phyloP scores from a whole-genome alignment of 2,329 filamentous ascomycete genomes.

The Aspergillus neotritici region DNA sequence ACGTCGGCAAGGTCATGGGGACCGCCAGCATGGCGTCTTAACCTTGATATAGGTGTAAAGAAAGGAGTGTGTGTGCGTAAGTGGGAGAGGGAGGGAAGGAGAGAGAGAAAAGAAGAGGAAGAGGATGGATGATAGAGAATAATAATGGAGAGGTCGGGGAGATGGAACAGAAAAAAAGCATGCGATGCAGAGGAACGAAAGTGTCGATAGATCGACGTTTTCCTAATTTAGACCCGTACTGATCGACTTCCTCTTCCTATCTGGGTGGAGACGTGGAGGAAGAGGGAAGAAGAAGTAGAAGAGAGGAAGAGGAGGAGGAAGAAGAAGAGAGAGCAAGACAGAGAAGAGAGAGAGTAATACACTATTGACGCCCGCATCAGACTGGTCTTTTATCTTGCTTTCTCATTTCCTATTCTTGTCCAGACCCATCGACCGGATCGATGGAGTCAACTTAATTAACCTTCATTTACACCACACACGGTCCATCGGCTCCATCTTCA shows the following conservation, averaged over 20 bases:
- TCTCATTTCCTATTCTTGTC: too few species aligned
- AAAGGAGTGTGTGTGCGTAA: neutral
- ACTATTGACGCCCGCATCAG: too few species aligned
- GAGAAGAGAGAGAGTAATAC: neutral
- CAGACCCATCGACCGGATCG: too few species aligned
- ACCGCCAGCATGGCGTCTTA: slow-evolving; percentile 18
- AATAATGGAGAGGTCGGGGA: neutral
- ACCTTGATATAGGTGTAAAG: slow-evolving; percentile 2
- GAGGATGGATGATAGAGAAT: neutral
- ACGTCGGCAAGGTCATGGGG: slow-evolving; percentile 19
- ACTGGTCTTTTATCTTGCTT: too few species aligned
- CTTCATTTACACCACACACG: too few species aligned
- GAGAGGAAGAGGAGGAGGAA: neutral
- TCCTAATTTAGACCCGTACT: too few species aligned
- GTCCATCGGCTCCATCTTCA: too few species aligned
- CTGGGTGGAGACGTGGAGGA: neutral
- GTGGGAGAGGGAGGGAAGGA: neutral
- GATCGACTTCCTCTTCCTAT: too few species aligned
- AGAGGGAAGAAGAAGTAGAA: neutral
- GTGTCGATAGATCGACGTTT: neutral
- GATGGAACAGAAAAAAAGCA: neutral
- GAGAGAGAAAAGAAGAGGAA: neutral
- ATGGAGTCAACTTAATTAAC: too few species aligned
- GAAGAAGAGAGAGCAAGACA: slow-evolving; percentile 1
- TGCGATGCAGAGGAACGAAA: neutral